Conservation (phyloP, 257 asterid genomes). For the Solanum etuberosum region DNA sequence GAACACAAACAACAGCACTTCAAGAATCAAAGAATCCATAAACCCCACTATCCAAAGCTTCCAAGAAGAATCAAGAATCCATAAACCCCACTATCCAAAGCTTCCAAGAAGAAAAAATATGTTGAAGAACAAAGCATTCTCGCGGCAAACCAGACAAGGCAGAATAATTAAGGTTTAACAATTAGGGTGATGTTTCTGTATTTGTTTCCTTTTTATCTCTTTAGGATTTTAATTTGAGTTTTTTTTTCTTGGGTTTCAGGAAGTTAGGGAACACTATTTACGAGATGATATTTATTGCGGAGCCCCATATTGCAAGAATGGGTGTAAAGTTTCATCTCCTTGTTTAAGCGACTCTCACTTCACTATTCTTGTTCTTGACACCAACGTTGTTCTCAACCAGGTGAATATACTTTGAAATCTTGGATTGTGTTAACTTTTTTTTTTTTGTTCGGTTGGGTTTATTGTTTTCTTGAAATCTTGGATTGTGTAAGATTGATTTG, state of each 20-base stretch:
- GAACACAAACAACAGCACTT: not conserved
- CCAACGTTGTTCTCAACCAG: slow-evolving; percentile 92
- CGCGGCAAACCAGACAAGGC: slow-evolving; percentile 76
- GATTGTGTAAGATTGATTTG: slow-evolving; percentile 62
- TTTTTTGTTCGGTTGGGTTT: not conserved
- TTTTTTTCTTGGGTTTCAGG: slow-evolving; percentile 23
- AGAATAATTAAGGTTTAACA: slow-evolving; percentile 56
- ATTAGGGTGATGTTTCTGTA: not conserved
- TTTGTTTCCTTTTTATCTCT: not conserved
- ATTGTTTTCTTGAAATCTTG: not conserved
- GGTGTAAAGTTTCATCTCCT: slow-evolving; percentile 45
- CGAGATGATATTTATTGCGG: slow-evolving; percentile 96
- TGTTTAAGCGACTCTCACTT: slow-evolving; percentile 42
- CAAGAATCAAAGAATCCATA: not conserved
- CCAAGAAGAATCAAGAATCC: not conserved
- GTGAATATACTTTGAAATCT: not conserved
- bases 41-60: not conserved
- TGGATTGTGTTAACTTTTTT: not conserved
- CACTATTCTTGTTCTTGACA: slow-evolving; percentile 54
- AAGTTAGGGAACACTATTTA: slow-evolving; percentile 81
- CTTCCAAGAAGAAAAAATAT: slow-evolving; percentile 11
- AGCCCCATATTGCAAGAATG: slow-evolving; percentile 54
- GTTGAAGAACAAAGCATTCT: slow-evolving; percentile 72
- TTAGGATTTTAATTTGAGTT: not conserved
- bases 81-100: not conserved